Evolutionary conservation across 192 early-diverging fungal genomes (phyloP).

Genomic region (Glomus cerebriforme): DNA sequence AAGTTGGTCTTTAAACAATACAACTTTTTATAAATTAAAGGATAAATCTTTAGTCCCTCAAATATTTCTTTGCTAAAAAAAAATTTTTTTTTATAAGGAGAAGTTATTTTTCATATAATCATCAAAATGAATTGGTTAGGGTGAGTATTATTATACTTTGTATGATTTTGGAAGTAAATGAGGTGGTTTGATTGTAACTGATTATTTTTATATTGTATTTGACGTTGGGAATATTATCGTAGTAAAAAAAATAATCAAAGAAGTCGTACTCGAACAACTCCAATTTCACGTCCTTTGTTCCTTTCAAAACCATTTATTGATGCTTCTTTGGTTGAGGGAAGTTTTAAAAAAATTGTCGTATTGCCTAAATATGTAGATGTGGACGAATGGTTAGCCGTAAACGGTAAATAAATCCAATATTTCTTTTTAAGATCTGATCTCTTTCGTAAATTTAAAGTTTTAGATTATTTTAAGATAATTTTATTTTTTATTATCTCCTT

Average conservation of each 20-base stretch:
- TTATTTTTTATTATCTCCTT: not conserved
- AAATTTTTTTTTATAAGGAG: no score
- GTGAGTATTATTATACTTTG: no score
- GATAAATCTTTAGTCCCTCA: no score
- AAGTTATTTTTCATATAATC: no score
- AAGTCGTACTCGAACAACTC: conserved; percentile 12
- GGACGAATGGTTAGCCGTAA: conserved; percentile 93
- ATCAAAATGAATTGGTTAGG: no score
- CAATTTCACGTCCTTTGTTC: conserved; percentile 47
- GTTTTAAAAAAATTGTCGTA: conserved; percentile 86
- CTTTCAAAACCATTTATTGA: conserved; percentile 69
- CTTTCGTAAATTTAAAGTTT: not conserved
- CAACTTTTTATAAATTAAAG: no score
- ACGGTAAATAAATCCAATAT: conserved; percentile 50
- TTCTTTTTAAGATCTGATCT: not conserved
- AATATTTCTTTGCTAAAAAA: no score
- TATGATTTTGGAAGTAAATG: no score
- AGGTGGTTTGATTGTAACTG: no score
- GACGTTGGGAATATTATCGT: no score
- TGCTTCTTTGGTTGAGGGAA: conserved; percentile 88
- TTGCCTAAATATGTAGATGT: conserved; percentile 89
- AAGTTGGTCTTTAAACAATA: no score
- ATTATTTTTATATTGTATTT: no score
- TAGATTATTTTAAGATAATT: not conserved
- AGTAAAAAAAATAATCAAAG: conserved; percentile 3